Evolutionary conservation across 257 asterid genomes (phyloP).

Genomic region (Solanum dulcamara): DNA sequence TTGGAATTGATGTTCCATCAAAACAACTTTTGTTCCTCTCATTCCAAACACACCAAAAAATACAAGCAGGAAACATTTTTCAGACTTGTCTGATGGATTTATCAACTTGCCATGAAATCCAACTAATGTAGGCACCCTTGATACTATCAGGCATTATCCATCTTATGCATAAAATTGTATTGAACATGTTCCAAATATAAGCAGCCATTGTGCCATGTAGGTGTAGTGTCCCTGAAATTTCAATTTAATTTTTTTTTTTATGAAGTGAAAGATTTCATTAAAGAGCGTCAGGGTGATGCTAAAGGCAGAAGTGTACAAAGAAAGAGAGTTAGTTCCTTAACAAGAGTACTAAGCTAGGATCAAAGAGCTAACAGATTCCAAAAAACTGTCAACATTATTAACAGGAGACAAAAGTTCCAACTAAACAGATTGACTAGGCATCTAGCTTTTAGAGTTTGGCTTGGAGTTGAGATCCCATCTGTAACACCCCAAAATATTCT

Average conservation of each 20-base stretch:
- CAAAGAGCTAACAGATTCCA: background rate
- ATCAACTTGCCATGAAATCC: background rate
- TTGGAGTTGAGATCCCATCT: too few relatives aligned
- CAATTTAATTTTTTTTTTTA: background rate
- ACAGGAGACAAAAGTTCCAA: background rate
- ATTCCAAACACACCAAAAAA: background rate
- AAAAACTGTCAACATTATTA: background rate
- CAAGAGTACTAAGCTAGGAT: background rate
- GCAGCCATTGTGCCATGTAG: background rate
- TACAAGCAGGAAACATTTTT: background rate
- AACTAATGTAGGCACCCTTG: background rate
- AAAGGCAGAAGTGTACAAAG: background rate
- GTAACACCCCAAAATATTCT: too few relatives aligned
- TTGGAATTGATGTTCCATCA: background rate
- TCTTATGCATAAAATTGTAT: background rate
- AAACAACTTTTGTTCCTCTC: background rate
- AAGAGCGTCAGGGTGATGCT: background rate
- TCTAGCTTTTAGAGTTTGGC: too few relatives aligned
- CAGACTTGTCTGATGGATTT: background rate
- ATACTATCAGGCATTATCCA: background rate
- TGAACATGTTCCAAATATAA: background rate
- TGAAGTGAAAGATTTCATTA: background rate
- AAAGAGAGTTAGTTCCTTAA: background rate
- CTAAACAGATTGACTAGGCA: background rate
- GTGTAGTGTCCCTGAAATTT: background rate